Evolutionary conservation across 2,329 filamentous ascomycete genomes (phyloP).

Genomic region (Aaosphaeria arxii): DNA sequence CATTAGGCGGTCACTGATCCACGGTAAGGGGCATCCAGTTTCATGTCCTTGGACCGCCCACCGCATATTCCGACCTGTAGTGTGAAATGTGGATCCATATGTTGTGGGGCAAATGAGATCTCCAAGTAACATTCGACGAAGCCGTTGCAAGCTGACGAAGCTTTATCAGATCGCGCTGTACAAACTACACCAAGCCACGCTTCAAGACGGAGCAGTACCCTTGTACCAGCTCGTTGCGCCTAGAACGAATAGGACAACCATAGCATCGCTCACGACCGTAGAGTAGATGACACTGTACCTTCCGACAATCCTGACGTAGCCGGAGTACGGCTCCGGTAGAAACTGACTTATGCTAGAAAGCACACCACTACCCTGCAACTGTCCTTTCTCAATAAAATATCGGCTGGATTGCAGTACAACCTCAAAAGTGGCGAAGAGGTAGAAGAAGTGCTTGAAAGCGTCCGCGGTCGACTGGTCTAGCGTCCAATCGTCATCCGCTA

Average conservation of each 20-base stretch:
- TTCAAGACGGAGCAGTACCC: conserved; percentile 22
- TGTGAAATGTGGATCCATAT: too few species aligned
- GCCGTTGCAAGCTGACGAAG: too few species aligned
- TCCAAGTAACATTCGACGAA: too few species aligned
- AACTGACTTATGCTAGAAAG: conserved; percentile 63
- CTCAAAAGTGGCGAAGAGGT: conserved; percentile 77
- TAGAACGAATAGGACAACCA: conserved; percentile 74
- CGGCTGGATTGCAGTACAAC: conserved; percentile 68
- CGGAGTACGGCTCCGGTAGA: conserved; percentile 62
- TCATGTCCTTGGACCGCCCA: too few species aligned
- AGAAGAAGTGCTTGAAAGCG: conserved; percentile 62
- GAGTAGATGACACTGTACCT: conserved; percentile 69
- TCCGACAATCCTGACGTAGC: conserved; percentile 60
- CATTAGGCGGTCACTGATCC: too few species aligned
- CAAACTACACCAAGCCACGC: neutral
- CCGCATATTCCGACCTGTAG: too few species aligned
- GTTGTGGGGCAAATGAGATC: too few species aligned
- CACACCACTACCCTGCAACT: conserved; percentile 58
- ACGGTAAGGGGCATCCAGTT: too few species aligned
- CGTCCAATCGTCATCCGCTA: conserved; percentile 26
- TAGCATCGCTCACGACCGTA: conserved; percentile 69
- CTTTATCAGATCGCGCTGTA: too few species aligned
- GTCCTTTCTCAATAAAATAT: conserved; percentile 66
- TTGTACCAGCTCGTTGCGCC: conserved; percentile 56
- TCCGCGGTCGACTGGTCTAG: conserved; percentile 35